phyloP scores from a whole-genome alignment of 805 yeast species.

The Pichia eremophila region DNA sequence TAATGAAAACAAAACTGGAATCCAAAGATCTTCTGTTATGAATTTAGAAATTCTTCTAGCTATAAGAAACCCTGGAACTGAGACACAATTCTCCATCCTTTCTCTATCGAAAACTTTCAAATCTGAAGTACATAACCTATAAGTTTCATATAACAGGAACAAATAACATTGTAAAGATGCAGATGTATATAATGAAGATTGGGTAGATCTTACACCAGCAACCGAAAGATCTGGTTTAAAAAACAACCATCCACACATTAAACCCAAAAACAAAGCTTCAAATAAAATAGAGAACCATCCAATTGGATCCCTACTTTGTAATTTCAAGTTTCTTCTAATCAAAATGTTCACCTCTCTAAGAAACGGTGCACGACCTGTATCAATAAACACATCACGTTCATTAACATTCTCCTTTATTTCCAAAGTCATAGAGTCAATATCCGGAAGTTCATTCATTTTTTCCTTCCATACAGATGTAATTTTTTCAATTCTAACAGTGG shows the following conservation, averaged over 20 bases:
- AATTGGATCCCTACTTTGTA: constrained; percentile 42
- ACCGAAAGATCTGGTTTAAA: constrained; percentile 49
- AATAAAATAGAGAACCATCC: constrained; percentile 35
- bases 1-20: constrained; percentile 47
- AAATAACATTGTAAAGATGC: constrained; percentile 48
- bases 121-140: constrained; percentile 46
- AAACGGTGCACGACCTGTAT: constrained; percentile 30
- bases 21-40: constrained; percentile 58
- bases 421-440: not conserved
- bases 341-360: constrained; percentile 35
- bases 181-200: constrained; percentile 44
- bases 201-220: constrained; percentile 55
- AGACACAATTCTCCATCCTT: constrained; percentile 57
- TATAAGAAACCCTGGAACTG: constrained; percentile 56
- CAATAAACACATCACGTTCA: constrained; percentile 12
- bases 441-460: constrained; percentile 11
- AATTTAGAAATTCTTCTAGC: constrained; percentile 60
- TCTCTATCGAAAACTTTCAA: constrained; percentile 56
- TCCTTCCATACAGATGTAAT: constrained; percentile 33
- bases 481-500: constrained; percentile 25
- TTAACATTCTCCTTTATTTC: not conserved
- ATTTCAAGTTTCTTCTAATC: constrained; percentile 34
- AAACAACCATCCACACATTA: constrained; percentile 71
- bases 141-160: constrained; percentile 47
- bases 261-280: constrained; percentile 41